A percentile compares a stretch with the other conserved stretches of the same genome.
phyloP scores from a whole-genome alignment of 1,139 yeast genomes.

The Debaryomycetaceae sp. region DNA sequence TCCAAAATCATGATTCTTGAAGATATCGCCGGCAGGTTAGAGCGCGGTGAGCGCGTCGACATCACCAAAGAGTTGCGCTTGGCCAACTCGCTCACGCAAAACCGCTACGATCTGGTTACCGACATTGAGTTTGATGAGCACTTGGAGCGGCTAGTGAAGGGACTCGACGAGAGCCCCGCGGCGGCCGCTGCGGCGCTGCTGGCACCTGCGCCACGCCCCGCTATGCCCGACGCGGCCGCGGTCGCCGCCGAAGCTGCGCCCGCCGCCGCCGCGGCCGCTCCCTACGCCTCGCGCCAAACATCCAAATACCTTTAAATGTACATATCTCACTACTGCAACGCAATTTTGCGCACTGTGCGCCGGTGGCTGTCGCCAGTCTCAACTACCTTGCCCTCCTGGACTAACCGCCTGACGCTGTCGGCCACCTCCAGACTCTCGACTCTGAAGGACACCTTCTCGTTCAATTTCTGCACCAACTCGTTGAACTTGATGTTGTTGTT shows the following conservation, averaged over 20 bases:
- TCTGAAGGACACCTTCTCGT: constrained; percentile 63
- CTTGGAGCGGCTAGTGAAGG: constrained; percentile 35
- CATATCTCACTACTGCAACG: constrained; percentile 11
- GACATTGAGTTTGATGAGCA: constrained; percentile 40
- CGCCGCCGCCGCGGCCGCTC: too few species aligned
- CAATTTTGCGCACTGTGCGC: constrained; percentile 55
- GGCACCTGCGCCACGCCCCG: too few species aligned
- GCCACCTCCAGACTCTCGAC: constrained; percentile 70
- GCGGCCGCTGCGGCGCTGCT: too few species aligned
- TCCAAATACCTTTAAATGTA: constrained; percentile 4
- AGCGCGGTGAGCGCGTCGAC: constrained; percentile 31
- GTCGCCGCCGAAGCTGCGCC: too few species aligned
- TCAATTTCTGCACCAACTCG: constrained; percentile 58
- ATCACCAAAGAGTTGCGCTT: constrained; percentile 33
- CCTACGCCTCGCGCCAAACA: too few species aligned
- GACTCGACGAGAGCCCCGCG: too few species aligned
- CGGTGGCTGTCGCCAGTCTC: constrained; percentile 73
- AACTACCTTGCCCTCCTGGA: constrained; percentile 68
- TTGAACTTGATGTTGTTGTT: constrained; percentile 45
- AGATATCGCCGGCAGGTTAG: constrained; percentile 27
- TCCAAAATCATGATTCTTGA: constrained; percentile 29
- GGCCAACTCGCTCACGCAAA: constrained; percentile 32
- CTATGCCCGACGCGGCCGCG: too few species aligned
- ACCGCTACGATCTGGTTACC: constrained; percentile 26
- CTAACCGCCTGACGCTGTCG: constrained; percentile 64